Base-by-base conservation (phyloP, 2,329 filamentous ascomycete genomes). In the Arthroderma sp. region DNA sequence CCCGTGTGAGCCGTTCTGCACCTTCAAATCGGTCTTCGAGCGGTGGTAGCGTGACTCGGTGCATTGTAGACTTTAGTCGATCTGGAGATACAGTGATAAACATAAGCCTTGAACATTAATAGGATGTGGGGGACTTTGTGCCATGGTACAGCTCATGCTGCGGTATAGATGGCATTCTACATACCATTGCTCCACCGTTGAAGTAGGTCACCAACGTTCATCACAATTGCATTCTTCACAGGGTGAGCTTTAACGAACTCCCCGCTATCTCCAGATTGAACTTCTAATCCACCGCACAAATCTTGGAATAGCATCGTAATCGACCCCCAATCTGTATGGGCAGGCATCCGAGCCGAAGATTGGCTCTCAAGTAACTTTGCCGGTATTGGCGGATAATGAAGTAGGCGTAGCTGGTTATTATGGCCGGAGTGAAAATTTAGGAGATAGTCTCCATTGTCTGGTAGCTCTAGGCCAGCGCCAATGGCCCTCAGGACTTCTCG, bases 381-480 rank as follows among this genome's bases (percentile, higher is more conserved):
- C 28, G 67, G 62, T 3, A 74, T 61, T 2, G 68, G 60, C 0
- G 73, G 72, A 48, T 77, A 82, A 55, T 81, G 77, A 9, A 80
- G 61, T 28, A 82, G 58, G 1, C 78, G 69, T 6, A 81, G 62
- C 48, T 80, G 77, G 49, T 78, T 77, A 51, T 78, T 72, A 56
- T 80, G 76, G 38, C 71, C 66, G 22, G 58, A 57, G 3, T 68
- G 50, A 10, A 74, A 56, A 22, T 22, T 1, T 1, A 22, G 15
- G 15, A 22, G 15, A 48, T 68, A 63, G 10, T 61, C 59, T 42
- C 69, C 65, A 22, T 22, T 22, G 42, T 71, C 63, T 22, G 15
- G 15, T 2, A 76, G 58, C 3, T 63, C 65, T 32, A 77, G 52
- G 1, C 72, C 71, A 3, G 68, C 44, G 4, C 71, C 69, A 4